phyloP scores from a whole-genome alignment of 768 basidiomycete genomes.

The Xerocomellus dryophilus region DNA sequence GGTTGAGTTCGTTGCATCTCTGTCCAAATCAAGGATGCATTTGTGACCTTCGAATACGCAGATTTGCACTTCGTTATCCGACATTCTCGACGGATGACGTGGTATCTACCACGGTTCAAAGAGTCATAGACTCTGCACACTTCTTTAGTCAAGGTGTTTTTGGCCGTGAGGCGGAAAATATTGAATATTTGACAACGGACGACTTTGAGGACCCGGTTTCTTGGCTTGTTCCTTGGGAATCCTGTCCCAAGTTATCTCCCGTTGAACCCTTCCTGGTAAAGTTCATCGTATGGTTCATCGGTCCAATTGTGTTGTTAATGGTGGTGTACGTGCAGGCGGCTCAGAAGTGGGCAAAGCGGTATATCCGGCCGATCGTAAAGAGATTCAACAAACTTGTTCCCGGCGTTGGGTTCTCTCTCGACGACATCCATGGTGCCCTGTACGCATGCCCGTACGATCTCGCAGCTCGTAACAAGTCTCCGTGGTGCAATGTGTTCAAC shows the following conservation, averaged over 20 bases:
- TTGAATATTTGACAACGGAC: conserved; percentile 28
- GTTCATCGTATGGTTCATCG: not conserved
- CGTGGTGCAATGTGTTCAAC: conserved; percentile 41
- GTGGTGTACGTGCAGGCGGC: not conserved
- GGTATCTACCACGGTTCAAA: conserved; percentile 11
- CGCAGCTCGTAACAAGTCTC: conserved; percentile 34
- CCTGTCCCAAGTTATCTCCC: conserved; percentile 24
- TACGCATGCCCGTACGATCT: conserved; percentile 44
- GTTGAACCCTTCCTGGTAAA: not conserved
- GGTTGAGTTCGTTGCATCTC: conserved; percentile 30
- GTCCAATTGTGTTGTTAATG: not conserved
- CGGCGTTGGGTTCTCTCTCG: conserved; percentile 28
- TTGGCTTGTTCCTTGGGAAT: conserved; percentile 41
- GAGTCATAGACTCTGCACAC: conserved; percentile 40
- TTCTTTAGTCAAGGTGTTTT: conserved; percentile 42
- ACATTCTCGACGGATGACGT: conserved; percentile 12
- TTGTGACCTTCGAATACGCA: not conserved
- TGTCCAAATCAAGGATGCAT: not conserved
- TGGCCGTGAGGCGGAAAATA: conserved; percentile 27
- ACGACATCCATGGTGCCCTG: conserved; percentile 38
- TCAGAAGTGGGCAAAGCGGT: conserved; percentile 33
- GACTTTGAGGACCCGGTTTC: conserved; percentile 35
- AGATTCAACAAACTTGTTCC: conserved; percentile 37
- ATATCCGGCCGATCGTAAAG: conserved; percentile 36
- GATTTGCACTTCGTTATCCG: conserved; percentile 24